Base-by-base conservation (phyloP, 1,284 basidiomycete genomes). In the Schizophyllum amplum region DNA sequence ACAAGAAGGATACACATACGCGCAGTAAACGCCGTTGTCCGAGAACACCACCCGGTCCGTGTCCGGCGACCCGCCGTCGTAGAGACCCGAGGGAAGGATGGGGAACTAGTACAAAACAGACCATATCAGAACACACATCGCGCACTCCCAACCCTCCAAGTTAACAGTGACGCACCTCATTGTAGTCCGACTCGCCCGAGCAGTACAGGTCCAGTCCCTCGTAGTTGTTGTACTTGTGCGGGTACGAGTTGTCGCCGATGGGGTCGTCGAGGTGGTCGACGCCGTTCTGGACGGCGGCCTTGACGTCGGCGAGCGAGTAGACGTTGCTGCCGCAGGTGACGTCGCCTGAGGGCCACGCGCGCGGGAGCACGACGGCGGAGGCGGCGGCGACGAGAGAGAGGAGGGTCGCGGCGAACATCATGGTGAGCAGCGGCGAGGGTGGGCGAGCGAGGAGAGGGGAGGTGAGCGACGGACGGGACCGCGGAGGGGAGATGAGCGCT, bases 11-110 rank as follows among this genome's bases (percentile, higher is more conserved):
- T 4, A 21, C 33, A 63, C 66, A 47, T 51, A 66, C 66, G 66
- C 66, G 66, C 66, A 67, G 55, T 67, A 67, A 13, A 60, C 63
- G 2, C 66, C 66, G 21, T 57, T 56, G 6, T 61, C 59, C 47
- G 63, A 61, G 59, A 66, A 66, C 20, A 67, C 53, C 22, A 67
- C 63, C 47, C 66, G 66, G 53, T 67, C 66, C 46, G 66, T 65
- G 42, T 65, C 66, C 46, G 66, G 66, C 11, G 60, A 61, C 27
- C 62, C 65, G 27, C 66, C 66, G 27, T 42, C 59, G 57, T 67
- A 66, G n/a, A 57, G 58, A 51, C 57, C 54, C n/a, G 52, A 49
- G 20, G 50, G 13, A 21, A 67, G 58, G 24, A 67, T 67, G 11
- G 64, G 65, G 51, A 55, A 66, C 63, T n/a, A n/a, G n/a, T n/a